A percentile compares a stretch with the other conserved stretches of the same genome.
phyloP scores from a whole-genome alignment of 768 basidiomycete species.

The Collybia nuda region DNA sequence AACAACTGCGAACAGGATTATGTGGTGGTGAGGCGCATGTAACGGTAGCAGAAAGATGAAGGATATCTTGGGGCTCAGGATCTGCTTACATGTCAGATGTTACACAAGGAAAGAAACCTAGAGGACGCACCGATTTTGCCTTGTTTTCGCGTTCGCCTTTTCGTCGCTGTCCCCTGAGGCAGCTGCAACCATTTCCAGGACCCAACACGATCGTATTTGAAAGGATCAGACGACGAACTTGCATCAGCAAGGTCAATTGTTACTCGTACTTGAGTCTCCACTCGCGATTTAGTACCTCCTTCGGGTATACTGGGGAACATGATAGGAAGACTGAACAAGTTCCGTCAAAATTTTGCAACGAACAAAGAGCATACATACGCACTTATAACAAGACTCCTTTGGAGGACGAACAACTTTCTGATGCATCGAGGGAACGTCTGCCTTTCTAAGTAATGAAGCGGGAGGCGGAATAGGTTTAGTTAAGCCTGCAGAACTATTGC shows the following conservation, averaged over 20 bases:
- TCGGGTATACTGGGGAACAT: slow-evolving; percentile 83
- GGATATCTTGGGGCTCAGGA: slow-evolving; percentile 63
- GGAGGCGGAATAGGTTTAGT: slow-evolving; percentile 72
- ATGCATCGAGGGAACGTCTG: slow-evolving; percentile 45
- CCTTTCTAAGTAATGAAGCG: slow-evolving; percentile 54
- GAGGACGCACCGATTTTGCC: slow-evolving; percentile 67
- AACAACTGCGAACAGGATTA: slow-evolving; percentile 75
- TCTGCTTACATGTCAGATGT: slow-evolving; percentile 40
- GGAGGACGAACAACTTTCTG: slow-evolving; percentile 69
- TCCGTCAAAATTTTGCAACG: slow-evolving; percentile 11
- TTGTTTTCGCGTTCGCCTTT: slow-evolving; percentile 81
- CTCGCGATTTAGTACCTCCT: slow-evolving; percentile 84
- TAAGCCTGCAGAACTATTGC: slow-evolving; percentile 40
- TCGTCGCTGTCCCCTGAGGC: slow-evolving; percentile 80
- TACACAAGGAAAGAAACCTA: slow-evolving; percentile 6
- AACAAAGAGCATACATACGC: slow-evolving; percentile 22
- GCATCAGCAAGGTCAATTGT: slow-evolving; percentile 76
- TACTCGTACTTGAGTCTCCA: slow-evolving; percentile 93
- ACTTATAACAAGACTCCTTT: slow-evolving; percentile 79
- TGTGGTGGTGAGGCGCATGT: slow-evolving; percentile 82
- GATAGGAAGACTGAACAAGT: slow-evolving; percentile 62
- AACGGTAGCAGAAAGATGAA: slow-evolving; percentile 72
- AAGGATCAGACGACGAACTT: slow-evolving; percentile 58
- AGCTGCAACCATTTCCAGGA: slow-evolving; percentile 88
- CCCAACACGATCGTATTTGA: slow-evolving; percentile 78